A percentile compares a stretch with the other conserved stretches of the same genome.
Conservation (phyloP, 148 eudicot genomes). For the Tetragonia tetragonoides region DNA sequence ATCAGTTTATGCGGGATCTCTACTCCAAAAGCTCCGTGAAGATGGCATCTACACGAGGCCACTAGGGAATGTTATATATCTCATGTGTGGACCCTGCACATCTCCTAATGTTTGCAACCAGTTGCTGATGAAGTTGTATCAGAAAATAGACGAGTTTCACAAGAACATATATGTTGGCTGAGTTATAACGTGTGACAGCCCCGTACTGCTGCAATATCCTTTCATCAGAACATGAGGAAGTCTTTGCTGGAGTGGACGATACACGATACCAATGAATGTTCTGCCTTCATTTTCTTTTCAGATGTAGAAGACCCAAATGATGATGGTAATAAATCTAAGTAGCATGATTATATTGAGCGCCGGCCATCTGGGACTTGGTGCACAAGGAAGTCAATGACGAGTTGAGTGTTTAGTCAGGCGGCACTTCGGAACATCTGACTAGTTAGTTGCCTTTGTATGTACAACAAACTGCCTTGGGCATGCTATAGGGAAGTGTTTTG, state of each 20-base stretch:
- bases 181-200: not conserved
- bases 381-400: no score
- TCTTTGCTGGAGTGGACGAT: not conserved
- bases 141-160: slow-evolving; percentile 68
- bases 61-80: slow-evolving; percentile 82
- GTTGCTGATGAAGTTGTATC: slow-evolving; percentile 47
- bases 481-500: no score
- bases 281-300: no score
- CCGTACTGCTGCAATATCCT: not conserved
- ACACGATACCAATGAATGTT: no score
- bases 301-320: no score
- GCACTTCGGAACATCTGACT: no score
- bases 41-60: slow-evolving; percentile 89
- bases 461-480: no score
- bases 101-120: slow-evolving; percentile 50
- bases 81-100: slow-evolving; percentile 95
- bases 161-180: slow-evolving; percentile 4
- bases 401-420: no score
- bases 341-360: no score
- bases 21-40: slow-evolving; percentile 59
- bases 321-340: no score
- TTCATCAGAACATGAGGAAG: not conserved
- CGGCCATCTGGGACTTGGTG: no score
- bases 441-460: no score
- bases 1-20: slow-evolving; percentile 60